Base-by-base conservation (phyloP, 2,329 filamentous ascomycete genomes). In the Claviceps purpurea region DNA sequence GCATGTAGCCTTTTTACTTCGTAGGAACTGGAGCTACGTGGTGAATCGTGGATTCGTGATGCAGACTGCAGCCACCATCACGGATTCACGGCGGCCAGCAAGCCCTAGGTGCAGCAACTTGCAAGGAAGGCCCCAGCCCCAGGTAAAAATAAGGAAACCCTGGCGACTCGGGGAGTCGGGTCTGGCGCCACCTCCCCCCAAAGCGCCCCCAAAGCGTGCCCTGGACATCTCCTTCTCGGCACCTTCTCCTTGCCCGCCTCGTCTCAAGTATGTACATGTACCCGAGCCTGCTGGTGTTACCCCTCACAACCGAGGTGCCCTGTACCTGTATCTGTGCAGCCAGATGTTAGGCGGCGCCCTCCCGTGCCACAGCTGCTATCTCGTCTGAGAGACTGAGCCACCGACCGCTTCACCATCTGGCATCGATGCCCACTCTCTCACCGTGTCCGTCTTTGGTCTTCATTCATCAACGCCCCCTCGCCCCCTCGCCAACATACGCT, bases 401-500 rank as follows among this genome's bases (percentile, higher is more conserved):
- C 24, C 41, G 37, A 51, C 43, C 43, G 43, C 50, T 47, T 46
- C 43, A 45, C 50, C 24, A 47, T 24, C 24, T 24, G 24, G 24
- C 24, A 24, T 51, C 43, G 16, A 51, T 38, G 49, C 43, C 42
- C 49, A 45, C 50, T 22, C 20, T 43, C 37, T 47, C 43, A 47
- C 50, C 50, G 43, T 51, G 37, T 51, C 39, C 50, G 42, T 47
- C 50, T 51, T 26, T 51, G 30, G 50, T 41, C 50, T 46, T 51
- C 43, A 20, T 47, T 51, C 50, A 51, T 45, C 47, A 50, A 38
- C 47, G 30, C 22, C 37, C 47, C 42, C 41, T 43, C 51, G 42
- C 42, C 42, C 51, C 46, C 37, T 37, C 42, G 42, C 37, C 46
- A 30, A 44, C 26, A 13, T 20, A 26, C 47, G 48, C 52, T 38